Conservation (phyloP, 2,329 filamentous ascomycete genomes). For the Metarhizium anisopliae region DNA sequence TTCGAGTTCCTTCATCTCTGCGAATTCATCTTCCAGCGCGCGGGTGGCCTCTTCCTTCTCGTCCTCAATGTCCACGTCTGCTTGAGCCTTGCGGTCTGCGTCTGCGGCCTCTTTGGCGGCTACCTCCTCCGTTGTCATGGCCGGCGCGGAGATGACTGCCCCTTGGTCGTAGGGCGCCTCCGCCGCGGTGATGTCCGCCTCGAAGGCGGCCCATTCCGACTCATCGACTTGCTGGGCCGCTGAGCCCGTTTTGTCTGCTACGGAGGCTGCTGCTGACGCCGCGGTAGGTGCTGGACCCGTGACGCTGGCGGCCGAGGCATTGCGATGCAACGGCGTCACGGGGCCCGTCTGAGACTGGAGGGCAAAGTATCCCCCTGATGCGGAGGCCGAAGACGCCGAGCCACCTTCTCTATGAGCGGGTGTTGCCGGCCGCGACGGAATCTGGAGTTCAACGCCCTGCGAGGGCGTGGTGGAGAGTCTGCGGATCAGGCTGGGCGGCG, state of each 20-base stretch:
- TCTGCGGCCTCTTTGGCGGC: constrained; percentile 45
- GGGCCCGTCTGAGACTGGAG: constrained; percentile 4
- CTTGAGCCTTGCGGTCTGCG: constrained; percentile 42
- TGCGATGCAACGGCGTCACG: constrained; percentile 20
- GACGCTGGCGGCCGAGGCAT: constrained; percentile 12
- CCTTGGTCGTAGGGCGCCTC: constrained; percentile 29
- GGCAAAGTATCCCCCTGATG: constrained; percentile 18
- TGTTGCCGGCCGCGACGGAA: constrained; percentile 55
- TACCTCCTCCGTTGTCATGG: constrained; percentile 55
- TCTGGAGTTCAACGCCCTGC: constrained; percentile 51
- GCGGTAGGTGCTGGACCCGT: constrained; percentile 6
- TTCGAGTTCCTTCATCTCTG: constrained; percentile 75
- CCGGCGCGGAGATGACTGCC: constrained; percentile 60
- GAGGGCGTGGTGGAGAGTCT: constrained; percentile 43
- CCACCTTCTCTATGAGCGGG: constrained; percentile 36
- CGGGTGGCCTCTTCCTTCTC: constrained; percentile 69
- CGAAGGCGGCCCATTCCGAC: constrained; percentile 78
- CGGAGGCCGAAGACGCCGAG: constrained; percentile 35
- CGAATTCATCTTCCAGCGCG: constrained; percentile 67
- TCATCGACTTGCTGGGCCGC: constrained; percentile 45
- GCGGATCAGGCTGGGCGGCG: constrained; percentile 24
- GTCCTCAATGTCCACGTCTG: constrained; percentile 48
- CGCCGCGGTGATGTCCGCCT: constrained; percentile 63
- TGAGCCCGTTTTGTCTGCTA: not conserved
- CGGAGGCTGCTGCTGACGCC: no score